phyloP scores from a whole-genome alignment of 2,329 filamentous ascomycete genomes.

The Xylaria polymorpha region DNA sequence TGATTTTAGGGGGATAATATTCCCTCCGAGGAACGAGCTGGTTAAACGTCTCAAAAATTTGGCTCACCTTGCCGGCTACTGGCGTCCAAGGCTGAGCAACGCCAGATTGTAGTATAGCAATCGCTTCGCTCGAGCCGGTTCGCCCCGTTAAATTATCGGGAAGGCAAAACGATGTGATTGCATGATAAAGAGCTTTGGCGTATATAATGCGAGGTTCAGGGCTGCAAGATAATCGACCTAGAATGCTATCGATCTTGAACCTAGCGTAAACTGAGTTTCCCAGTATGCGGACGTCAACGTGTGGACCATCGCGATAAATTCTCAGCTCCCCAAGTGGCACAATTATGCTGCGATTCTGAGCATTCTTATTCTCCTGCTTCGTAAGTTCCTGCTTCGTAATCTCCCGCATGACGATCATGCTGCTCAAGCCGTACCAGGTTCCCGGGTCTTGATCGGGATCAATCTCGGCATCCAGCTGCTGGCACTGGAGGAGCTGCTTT shows the following conservation, averaged over 20 bases:
- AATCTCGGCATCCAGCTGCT: conserved; percentile 63
- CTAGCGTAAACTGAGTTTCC: conserved; percentile 13
- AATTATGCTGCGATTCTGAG: conserved; percentile 62
- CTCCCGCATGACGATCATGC: conserved; percentile 67
- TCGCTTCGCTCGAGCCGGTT: conserved; percentile 64
- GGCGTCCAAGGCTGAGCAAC: conserved; percentile 62
- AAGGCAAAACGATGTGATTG: conserved; percentile 33
- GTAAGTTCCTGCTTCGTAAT: conserved; percentile 42
- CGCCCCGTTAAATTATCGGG: conserved; percentile 25
- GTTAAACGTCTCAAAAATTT: conserved; percentile 41
- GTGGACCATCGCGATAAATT: conserved; percentile 46
- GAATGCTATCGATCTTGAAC: conserved; percentile 26
- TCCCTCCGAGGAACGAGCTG: conserved; percentile 48
- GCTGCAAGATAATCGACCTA: conserved; percentile 31
- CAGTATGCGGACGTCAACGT: conserved; percentile 27
- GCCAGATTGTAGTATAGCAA: conserved; percentile 62
- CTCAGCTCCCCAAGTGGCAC: conserved; percentile 59
- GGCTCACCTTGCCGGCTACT: conserved; percentile 20
- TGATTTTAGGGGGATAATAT: conserved; percentile 54
- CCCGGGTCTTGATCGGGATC: conserved; percentile 69
- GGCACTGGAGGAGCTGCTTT: conserved; percentile 57
- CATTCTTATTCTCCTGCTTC: not conserved
- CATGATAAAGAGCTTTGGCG: conserved; percentile 34
- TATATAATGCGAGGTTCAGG: conserved; percentile 33
- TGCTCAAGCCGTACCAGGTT: conserved; percentile 68